Evolutionary conservation across 2,329 filamentous ascomycete genomes (phyloP), one percentile per base, ranked within the genome.

Genomic region (Aspergillus quadrilineatus): DNA sequence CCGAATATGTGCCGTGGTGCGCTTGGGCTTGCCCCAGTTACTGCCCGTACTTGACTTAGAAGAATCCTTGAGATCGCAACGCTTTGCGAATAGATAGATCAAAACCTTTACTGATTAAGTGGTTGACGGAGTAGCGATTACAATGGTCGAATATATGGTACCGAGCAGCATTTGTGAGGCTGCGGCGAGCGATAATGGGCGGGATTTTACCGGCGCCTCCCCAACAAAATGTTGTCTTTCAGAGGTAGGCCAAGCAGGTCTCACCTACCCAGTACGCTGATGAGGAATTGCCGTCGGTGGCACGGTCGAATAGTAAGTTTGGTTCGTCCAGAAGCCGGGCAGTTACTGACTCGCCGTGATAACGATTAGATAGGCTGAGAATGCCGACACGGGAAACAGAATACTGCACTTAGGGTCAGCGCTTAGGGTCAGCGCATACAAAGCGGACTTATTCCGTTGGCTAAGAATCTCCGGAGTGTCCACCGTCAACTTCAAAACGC

Each of bases 381-480:
- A 42, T 17, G 30, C 5, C 15, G n/a, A 15, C n/a, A n/a, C n/a
- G n/a, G 15, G 26, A n/a, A 39, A 47, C 3, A 30, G 22, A 14
- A 41, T 15, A 47, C 22, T 43, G 39, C 36, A 22, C 28, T 44
- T 17, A 37, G 45, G 22, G 34, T 42, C 37, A 28, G 41, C 53
- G 37, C 54, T 44, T 17, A 37, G 45, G 22, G 34, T 42, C 37
- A 28, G 41, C 53, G 37, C 54, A 51, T 52, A 56, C 55, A 49
- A 37, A 43, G 51, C 56, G 56, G 56, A 53, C 56, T 58, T 50
- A 52, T 55, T 58, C 55, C 58, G 59, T 59, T 55, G 15, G 53
- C 30, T 45, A 44, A 46, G 59, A 52, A 53, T 36, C 44, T 54
- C 56, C 48, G 56, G 52, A 42, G 60, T n/a, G 41, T 44, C 44